phyloP scores from a whole-genome alignment of 1,284 basidiomycete genomes.

The Coniophora puteana region DNA sequence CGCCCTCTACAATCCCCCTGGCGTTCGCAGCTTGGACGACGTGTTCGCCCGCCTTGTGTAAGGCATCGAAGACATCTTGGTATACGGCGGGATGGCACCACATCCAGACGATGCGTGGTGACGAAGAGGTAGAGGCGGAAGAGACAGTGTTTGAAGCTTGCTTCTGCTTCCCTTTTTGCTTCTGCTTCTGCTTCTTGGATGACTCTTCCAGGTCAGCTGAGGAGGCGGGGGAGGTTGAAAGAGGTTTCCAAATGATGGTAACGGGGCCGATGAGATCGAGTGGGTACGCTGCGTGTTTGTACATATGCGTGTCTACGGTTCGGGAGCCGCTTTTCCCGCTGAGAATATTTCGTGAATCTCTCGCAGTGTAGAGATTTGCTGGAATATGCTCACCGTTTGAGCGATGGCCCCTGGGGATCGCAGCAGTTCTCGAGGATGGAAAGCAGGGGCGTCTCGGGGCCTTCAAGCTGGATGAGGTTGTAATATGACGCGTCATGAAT shows the following conservation, averaged over 20 bases:
- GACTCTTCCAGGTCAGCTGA: background rate
- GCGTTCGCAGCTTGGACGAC: constrained; percentile 41
- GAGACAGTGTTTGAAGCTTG: constrained; percentile 13
- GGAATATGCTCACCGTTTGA: constrained; percentile 44
- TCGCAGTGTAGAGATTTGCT: background rate
- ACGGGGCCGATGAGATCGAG: constrained; percentile 67
- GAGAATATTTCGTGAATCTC: background rate
- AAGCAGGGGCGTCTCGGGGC: constrained; percentile 52
- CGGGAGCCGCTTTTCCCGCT: constrained; percentile 60
- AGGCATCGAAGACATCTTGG: constrained; percentile 46
- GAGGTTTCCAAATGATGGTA: constrained; percentile 69
- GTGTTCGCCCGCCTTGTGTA: constrained; percentile 49
- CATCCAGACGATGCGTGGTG: constrained; percentile 60
- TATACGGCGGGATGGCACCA: constrained; percentile 75
- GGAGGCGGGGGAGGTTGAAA: constrained; percentile 8
- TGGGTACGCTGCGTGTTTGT: constrained; percentile 64
- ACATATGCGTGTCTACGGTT: constrained; percentile 58
- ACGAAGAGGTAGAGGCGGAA: constrained; percentile 1
- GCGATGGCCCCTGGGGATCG: constrained; percentile 57
- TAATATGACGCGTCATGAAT: constrained; percentile 87
- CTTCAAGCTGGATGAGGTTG: constrained; percentile 70
- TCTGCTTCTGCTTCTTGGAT: constrained; percentile 15
- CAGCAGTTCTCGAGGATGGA: constrained; percentile 53
- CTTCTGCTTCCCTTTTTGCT: constrained; percentile 16
- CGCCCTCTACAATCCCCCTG: constrained; percentile 25